Evolutionary conservation across 345 rosid genomes (phyloP).

Genomic region (Hypericum perforatum): DNA sequence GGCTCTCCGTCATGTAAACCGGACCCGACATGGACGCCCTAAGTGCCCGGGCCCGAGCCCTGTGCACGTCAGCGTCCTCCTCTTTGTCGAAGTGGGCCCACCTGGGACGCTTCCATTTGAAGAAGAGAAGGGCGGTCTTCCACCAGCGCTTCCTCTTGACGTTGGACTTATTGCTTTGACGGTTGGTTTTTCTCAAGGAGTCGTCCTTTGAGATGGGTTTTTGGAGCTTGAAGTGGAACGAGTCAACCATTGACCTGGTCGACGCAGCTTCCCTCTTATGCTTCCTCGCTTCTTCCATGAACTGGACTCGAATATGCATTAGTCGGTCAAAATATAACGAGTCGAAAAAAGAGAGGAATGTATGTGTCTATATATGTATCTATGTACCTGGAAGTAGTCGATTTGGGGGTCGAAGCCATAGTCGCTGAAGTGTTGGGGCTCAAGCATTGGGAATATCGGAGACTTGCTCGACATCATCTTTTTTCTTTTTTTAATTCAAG

Average conservation of each 20-base stretch:
- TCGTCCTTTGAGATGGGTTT: constrained; percentile 79
- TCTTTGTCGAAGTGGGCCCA: constrained; percentile 19
- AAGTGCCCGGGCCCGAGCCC: constrained; percentile 32
- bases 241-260: constrained; percentile 20
- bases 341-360: background rate
- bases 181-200: constrained; percentile 26
- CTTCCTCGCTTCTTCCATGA: constrained; percentile 69
- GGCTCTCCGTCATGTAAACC: constrained; percentile 63
- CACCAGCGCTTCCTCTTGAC: constrained; percentile 56
- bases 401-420: constrained; percentile 84
- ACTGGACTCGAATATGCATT: constrained; percentile 17
- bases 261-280: constrained; percentile 40
- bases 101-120: constrained; percentile 35
- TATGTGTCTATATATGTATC: too few relatives aligned
- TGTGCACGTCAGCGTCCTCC: constrained; percentile 32
- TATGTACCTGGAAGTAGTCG: constrained; percentile 75
- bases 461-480: constrained; percentile 45
- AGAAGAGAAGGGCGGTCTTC: constrained; percentile 59
- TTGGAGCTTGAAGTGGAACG: constrained; percentile 71
- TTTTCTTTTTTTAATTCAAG: background rate
- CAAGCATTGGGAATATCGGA: constrained; percentile 55
- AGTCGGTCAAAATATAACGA: background rate
- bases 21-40: constrained; percentile 56
- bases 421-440: constrained; percentile 72
- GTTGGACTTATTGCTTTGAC: constrained; percentile 17